Evolutionary conservation across 2,329 filamentous ascomycete genomes (phyloP).

Genomic region (Pseudonectria foliicola): DNA sequence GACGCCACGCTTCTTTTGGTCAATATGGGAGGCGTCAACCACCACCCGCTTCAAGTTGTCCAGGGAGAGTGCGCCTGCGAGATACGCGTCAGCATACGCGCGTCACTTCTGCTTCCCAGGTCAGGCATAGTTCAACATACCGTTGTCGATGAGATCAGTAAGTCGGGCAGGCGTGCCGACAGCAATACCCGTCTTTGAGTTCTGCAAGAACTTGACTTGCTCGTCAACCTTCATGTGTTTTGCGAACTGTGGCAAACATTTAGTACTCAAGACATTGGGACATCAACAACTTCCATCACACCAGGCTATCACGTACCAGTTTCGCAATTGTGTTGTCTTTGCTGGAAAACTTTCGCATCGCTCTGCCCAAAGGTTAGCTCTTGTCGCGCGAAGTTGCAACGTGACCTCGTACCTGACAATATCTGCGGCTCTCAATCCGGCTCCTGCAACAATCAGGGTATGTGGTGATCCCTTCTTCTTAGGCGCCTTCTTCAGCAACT

Average conservation of each 20-base stretch:
- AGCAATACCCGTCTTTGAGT: constrained; percentile 68
- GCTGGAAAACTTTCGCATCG: constrained; percentile 69
- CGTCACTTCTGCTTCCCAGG: too few relatives aligned
- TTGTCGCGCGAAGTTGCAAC: neutral
- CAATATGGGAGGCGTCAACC: constrained; percentile 86
- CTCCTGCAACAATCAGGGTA: constrained; percentile 79
- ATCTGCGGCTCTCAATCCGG: constrained; percentile 80
- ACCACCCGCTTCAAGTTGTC: constrained; percentile 70
- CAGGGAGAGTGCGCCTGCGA: constrained; percentile 57
- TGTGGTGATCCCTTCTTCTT: constrained; percentile 69
- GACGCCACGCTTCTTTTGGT: constrained; percentile 88
- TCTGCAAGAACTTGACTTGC: constrained; percentile 67
- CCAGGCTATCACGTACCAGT: constrained; percentile 42
- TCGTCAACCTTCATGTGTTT: constrained; percentile 97
- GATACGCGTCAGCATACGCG: neutral
- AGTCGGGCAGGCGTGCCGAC: constrained; percentile 84
- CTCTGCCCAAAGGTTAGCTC: constrained; percentile 36
- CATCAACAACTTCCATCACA: too few relatives aligned
- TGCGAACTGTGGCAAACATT: constrained; percentile 53
- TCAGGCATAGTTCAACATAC: constrained; percentile 36
- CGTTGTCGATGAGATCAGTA: constrained; percentile 73
- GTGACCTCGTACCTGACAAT: constrained; percentile 55
- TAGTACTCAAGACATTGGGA: constrained; percentile 6
- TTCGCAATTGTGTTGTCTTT: constrained; percentile 78
- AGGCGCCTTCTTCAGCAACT: constrained; percentile 55